Percentiles rank a stretch among this genome's conserved stretches.
Conservation (phyloP, 2,329 filamentous ascomycete genomes). For the Colletotrichum viniferum region DNA sequence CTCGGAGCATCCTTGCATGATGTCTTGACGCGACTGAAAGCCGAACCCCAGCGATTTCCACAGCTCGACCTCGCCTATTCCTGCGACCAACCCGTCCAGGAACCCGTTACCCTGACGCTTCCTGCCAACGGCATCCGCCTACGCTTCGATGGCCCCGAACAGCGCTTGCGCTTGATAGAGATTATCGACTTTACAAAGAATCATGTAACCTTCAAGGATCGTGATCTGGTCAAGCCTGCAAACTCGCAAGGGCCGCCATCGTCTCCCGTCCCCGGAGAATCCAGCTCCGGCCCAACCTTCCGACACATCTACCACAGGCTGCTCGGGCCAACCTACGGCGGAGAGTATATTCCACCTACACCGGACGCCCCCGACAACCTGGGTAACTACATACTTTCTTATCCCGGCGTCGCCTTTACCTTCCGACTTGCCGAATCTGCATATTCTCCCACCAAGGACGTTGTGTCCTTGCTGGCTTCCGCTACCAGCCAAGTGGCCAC, state of each 20-base stretch:
- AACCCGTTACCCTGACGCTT: constrained; percentile 77
- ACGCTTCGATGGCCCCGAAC: constrained; percentile 92
- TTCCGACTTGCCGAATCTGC: constrained; percentile 78
- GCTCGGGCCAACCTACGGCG: constrained; percentile 92
- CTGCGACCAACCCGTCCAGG: constrained; percentile 71
- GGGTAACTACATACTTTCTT: constrained; percentile 89
- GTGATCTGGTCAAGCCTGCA: constrained; percentile 74
- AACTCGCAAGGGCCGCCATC: constrained; percentile 36
- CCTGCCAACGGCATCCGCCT: constrained; percentile 87
- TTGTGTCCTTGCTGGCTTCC: constrained; percentile 79
- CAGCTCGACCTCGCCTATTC: constrained; percentile 85
- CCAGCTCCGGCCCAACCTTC: constrained; percentile 72
- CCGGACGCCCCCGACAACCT: constrained; percentile 53
- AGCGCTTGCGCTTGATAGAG: constrained; percentile 89
- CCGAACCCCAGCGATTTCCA: constrained; percentile 82
- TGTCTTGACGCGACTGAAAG: constrained; percentile 84
- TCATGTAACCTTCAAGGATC: constrained; percentile 78
- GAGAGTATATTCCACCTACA: constrained; percentile 80
- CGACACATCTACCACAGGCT: constrained; percentile 90
- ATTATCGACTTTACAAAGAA: constrained; percentile 88
- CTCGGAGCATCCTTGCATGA: constrained; percentile 93
- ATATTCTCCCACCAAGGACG: constrained; percentile 79
- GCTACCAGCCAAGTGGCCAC: constrained; percentile 78
- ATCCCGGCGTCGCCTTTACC: constrained; percentile 91
- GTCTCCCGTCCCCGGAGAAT: constrained; percentile 30